Evolutionary conservation across 192 early-diverging fungal species (phyloP), one percentile per base, ranked within the genome.

Genomic region (Podila minutissima): DNA sequence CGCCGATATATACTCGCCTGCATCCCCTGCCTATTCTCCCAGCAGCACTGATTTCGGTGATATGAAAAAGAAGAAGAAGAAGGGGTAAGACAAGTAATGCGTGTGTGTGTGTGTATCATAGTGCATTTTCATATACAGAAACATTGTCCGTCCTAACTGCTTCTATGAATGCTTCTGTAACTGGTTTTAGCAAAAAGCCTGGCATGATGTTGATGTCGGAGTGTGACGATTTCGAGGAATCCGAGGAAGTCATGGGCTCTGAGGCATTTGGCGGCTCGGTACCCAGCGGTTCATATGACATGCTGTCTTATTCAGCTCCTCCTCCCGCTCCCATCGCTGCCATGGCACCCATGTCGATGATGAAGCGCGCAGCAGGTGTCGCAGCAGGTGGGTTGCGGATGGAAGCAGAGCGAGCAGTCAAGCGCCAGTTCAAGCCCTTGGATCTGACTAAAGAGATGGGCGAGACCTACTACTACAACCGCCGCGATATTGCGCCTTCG

Each of bases 401-500:
- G 53, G 67, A 32, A n/a, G 20, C 20, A 32, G 28, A 50, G 28
- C 29, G 46, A 20, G 64, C 26, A 5, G 17, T 32, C 29, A 46
- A 67, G 13, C 58, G 22, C 1, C 77, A 59, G 29, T 81, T 73
- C 58, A 81, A 81, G 62, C 71, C 77, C 37, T 63, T 74, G 64
- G 77, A 82, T 28, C 28, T 75, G 4, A 85, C 83, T 0, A 69
- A 75, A 57, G 83, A 85, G 37, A 75, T 81, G 64, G 60, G 65
- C 1, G 83, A 85, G 57, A 85, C 83, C 3, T 72, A 85, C 35
- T 85, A 85, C 31, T 77, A 74, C 46, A 46, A 37, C 4, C 62
- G 62, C 41, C 28, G 70, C 35, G 50, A 64, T 19, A 46, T 64
- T 22, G 64, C n/a, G 41, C 38, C 32, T 58, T 59, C 60, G 1